Conservation (phyloP, 1,284 basidiomycete genomes). For the Ganoderma boninense region DNA sequence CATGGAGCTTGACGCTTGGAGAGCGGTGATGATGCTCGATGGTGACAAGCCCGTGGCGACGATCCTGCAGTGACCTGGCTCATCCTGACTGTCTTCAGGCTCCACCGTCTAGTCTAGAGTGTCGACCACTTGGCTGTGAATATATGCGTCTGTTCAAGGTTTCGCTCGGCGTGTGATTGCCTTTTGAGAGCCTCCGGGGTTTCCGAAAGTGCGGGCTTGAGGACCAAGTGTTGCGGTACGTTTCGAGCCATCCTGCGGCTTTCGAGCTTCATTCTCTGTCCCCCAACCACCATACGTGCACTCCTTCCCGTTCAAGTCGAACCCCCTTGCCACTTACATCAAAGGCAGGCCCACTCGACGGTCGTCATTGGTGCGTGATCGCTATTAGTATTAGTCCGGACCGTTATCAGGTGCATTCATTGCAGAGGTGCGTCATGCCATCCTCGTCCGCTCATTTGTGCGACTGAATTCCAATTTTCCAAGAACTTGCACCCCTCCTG, state of each 20-base stretch:
- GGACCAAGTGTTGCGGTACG: conserved; percentile 13
- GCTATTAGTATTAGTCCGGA: conserved; percentile 4
- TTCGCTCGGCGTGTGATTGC: conserved; percentile 19
- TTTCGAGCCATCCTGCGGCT: background rate
- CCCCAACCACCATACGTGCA: background rate
- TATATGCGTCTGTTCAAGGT: conserved; percentile 5
- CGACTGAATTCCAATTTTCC: conserved; percentile 1
- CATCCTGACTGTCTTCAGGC: background rate
- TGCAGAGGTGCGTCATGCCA: conserved; percentile 14
- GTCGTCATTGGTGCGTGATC: conserved; percentile 5
- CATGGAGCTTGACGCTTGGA: background rate
- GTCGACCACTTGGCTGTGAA: background rate
- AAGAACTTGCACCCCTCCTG: conserved; percentile 13
- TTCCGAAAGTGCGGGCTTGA: conserved; percentile 17
- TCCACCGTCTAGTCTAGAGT: background rate
- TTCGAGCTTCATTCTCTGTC: background rate
- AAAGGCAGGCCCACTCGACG: background rate
- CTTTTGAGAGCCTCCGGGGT: conserved; percentile 16
- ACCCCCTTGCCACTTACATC: background rate
- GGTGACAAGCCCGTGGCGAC: background rate
- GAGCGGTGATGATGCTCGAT: background rate
- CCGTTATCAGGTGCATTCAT: conserved; percentile 7
- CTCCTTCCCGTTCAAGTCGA: background rate
- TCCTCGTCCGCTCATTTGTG: conserved; percentile 6
- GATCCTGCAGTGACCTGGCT: background rate